phyloP scores from a whole-genome alignment of 139 green algal species.

The Chlorella sp. region DNA sequence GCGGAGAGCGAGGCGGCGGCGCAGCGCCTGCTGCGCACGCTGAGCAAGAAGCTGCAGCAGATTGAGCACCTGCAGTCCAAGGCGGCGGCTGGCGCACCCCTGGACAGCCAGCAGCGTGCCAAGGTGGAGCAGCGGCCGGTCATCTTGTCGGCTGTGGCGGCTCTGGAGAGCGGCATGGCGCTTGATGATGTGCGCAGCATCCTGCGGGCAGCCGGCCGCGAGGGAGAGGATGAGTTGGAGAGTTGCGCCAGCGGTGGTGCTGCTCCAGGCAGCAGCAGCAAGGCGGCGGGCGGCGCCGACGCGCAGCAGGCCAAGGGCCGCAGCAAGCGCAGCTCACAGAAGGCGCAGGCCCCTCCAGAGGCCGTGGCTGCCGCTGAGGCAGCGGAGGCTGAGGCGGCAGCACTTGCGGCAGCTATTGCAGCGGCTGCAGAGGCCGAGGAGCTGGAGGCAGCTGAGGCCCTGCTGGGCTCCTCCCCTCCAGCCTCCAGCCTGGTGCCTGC shows the following conservation, averaged over 20 bases:
- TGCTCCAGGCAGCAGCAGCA: not conserved
- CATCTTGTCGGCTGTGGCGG: slow-evolving; percentile 59
- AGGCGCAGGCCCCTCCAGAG: not conserved
- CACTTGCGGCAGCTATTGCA: not conserved
- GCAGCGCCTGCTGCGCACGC: slow-evolving; percentile 53
- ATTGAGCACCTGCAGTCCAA: slow-evolving; percentile 60
- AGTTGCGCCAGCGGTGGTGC: not conserved
- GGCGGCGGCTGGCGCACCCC: not conserved
- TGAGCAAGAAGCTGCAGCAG: slow-evolving; percentile 91
- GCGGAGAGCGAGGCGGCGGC: slow-evolving; percentile 28
- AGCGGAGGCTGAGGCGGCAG: not conserved
- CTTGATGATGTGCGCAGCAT: slow-evolving; percentile 42
- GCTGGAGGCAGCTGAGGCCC: not conserved
- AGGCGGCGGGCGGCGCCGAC: not conserved
- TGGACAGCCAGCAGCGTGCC: slow-evolving; percentile 84
- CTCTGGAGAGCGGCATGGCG: slow-evolving; percentile 56
- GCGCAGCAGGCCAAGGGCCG: not conserved
- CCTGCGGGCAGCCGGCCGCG: not conserved
- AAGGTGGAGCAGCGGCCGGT: slow-evolving; percentile 69
- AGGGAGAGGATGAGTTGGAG: not conserved
- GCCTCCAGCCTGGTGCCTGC: slow-evolving; percentile 12
- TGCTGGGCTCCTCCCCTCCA: not conserved
- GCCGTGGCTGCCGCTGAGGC: not conserved
- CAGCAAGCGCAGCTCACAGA: not conserved
- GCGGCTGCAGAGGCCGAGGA: not conserved